These are phyloP conservation scores for Pezicula radicicola DNA, from an alignment of 2,329 filamentous ascomycete genomes.

Conservation along the genomic window DNA sequence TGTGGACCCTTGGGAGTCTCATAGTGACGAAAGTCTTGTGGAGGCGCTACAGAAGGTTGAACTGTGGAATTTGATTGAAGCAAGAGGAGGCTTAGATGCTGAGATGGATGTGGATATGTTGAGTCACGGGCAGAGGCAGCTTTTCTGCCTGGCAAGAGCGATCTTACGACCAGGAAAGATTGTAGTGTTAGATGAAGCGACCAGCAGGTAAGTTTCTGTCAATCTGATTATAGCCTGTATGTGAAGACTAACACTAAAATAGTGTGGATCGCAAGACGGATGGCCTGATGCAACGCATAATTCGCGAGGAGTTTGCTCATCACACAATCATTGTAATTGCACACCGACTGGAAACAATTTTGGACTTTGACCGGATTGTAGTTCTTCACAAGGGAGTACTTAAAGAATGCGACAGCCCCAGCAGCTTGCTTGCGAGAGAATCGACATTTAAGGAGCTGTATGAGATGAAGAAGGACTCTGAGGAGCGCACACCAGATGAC, in stretches of 20 bases:
- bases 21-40: constrained; percentile 36
- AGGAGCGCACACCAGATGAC: neutral
- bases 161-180: constrained; percentile 35
- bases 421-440: constrained; percentile 56
- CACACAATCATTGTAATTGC: constrained; percentile 47
- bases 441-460: constrained; percentile 5
- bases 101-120: constrained; percentile 28
- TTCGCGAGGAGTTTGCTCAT: constrained; percentile 47
- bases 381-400: constrained; percentile 53
- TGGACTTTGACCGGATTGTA: constrained; percentile 46
- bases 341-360: constrained; percentile 37
- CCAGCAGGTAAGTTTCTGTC: neutral
- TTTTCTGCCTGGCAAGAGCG: constrained; percentile 44
- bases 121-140: constrained; percentile 43
- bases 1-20: constrained; percentile 37
- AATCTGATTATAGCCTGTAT: neutral
- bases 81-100: constrained; percentile 32
- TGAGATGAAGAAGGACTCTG: constrained; percentile 2
- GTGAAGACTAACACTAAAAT: neutral
- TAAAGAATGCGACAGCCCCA: constrained; percentile 84
- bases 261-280: constrained; percentile 58
- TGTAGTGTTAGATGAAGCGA: constrained; percentile 32
- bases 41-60: constrained; percentile 41
- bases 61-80: constrained; percentile 37
- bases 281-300: constrained; percentile 49